Base-by-base conservation (phyloP, 495 filamentous ascomycete species). In the Penicillium ucsense region DNA sequence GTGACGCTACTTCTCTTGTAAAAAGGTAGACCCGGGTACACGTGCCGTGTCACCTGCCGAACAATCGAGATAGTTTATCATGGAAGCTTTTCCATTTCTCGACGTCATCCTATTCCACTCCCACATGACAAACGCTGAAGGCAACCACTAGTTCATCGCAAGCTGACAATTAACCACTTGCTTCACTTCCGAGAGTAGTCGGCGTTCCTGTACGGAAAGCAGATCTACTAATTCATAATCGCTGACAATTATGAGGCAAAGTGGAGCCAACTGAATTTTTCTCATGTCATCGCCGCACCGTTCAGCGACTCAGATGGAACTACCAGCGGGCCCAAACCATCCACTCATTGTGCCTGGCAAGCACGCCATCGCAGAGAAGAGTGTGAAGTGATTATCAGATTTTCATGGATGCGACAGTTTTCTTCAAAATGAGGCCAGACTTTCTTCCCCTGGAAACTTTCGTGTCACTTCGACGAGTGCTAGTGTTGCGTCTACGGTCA, bases 361-460 rank as follows among this genome's bases (percentile, higher is more conserved):
- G 51, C 56, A 59, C 56, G 56, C 56, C 52, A 59, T 59, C 56
- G 49, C 12, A 27, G 35, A 31, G 36, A 10, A n/a, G 27, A 20
- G 39, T 5, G 6, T 5, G 40, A 10, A 2, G 31, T 10, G 27
- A 6, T 36, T 41, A 20, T 20, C 20, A 20, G 2, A 20, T 20
- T 20, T 20, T 20, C 20, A 20, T 20, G 20, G 20, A 2, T 20
- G 20, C 2, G 20, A 20, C 39, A 30, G 32, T 10, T 43, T 37
- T 43, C 2, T 20, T 20, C 20, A 7, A 27, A 7, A 38, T 35
- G 28, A 10, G 29, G 4, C 11, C 51, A 47, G 41, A 20, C 38
- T 32, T 38, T 32, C 29, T 6, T 42, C 34, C 45, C 45, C 36
- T 42, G 20, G 31, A 20, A 20, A 20, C 2, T 2, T 20, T 20